A percentile compares a stretch with the other conserved stretches of the same genome.
Conservation (phyloP, 73 alveolate genomes). For the Breviolum minutum region DNA sequence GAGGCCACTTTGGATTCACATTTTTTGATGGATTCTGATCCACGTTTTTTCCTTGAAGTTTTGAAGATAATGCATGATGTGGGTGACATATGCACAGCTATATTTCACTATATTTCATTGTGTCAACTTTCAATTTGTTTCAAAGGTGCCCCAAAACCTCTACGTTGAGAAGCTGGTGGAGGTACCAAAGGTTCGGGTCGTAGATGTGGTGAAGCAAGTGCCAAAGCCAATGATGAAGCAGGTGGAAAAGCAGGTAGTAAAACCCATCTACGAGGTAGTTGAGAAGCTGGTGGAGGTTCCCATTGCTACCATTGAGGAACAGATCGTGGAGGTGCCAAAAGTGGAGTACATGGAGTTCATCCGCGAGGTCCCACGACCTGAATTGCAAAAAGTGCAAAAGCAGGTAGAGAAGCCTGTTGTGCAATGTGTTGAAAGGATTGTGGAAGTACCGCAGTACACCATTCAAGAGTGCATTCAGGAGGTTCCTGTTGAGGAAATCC, state of each 20-base stretch:
- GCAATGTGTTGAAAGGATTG: conserved; percentile 51
- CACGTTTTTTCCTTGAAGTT: no score
- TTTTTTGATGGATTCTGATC: not conserved
- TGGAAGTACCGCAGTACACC: conserved; percentile 78
- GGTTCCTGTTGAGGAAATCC: conserved; percentile 60
- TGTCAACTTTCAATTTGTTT: not conserved
- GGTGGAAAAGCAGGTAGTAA: conserved; percentile 77
- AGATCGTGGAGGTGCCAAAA: conserved; percentile 91
- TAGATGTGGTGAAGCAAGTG: conserved; percentile 81
- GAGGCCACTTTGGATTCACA: not conserved
- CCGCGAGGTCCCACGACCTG: conserved; percentile 61
- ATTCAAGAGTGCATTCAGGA: conserved; percentile 90
- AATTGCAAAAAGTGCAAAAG: conserved; percentile 79
- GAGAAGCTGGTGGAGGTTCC: conserved; percentile 92
- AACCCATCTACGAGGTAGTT: conserved; percentile 89
- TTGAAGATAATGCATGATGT: no score
- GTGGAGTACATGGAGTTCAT: conserved; percentile 66
- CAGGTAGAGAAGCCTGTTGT: conserved; percentile 95
- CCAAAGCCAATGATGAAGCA: conserved; percentile 85
- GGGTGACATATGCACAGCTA: no score
- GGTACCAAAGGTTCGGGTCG: conserved; percentile 69
- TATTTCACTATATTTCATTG: no score
- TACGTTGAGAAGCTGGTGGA: conserved; percentile 92
- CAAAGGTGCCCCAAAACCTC: conserved; percentile 25
- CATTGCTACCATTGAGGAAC: conserved; percentile 67